A percentile compares a stretch with the other conserved stretches of the same genome.
Evolutionary conservation across 352 stramenopile species (phyloP).

Genomic region (Thalassiosira pacifica): DNA sequence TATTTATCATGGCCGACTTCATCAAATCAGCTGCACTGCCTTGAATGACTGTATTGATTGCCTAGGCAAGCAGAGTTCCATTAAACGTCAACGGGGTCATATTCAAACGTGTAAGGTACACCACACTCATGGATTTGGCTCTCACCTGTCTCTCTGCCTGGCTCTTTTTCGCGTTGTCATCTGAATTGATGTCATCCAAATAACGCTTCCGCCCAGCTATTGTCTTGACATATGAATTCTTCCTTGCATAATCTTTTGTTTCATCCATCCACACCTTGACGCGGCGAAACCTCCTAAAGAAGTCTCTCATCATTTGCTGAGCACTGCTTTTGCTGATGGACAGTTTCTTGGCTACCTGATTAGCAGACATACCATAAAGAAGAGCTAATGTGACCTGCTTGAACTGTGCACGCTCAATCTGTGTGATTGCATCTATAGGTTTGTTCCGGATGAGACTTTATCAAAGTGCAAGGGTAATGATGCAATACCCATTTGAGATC

Average conservation of each 20-base stretch:
- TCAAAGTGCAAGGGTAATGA: too few relatives aligned
- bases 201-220: conserved; percentile 66
- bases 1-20: conserved; percentile 80
- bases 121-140: too few relatives aligned
- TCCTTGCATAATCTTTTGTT: conserved; percentile 56
- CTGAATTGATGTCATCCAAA: conserved; percentile 66
- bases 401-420: conserved; percentile 51
- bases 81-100: too few relatives aligned
- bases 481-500: too few relatives aligned
- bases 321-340: conserved; percentile 55
- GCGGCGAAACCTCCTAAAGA: conserved; percentile 64
- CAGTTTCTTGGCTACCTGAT: conserved; percentile 69
- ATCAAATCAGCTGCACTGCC: conserved; percentile 81
- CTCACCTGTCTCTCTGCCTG: conserved; percentile 74
- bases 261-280: conserved; percentile 70
- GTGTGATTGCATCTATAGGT: conserved; percentile 38
- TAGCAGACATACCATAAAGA: conserved; percentile 65
- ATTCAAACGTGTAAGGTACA: too few relatives aligned
- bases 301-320: conserved; percentile 62
- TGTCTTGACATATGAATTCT: conserved; percentile 65
- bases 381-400: conserved; percentile 72
- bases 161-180: conserved; percentile 51
- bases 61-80: conserved; percentile 16
- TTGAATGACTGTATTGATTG: conserved; percentile 84
- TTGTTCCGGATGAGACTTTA: conserved; percentile 62